Evolutionary conservation across 495 filamentous ascomycete genomes (phyloP).

Genomic region (Bryoglossum gracile): DNA sequence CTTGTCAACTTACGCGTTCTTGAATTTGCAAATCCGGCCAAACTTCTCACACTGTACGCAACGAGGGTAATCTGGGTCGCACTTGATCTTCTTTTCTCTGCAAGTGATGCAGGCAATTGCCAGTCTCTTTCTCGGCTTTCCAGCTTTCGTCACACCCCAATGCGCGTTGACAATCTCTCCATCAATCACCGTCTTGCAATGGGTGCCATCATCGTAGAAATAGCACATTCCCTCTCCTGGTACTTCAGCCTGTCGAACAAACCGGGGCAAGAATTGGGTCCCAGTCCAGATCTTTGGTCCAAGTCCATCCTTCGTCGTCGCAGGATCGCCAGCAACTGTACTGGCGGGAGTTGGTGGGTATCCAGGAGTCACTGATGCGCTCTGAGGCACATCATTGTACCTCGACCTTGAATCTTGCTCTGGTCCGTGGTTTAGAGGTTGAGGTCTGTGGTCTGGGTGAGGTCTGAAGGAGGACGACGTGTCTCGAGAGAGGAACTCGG

Average conservation of each 20-base stretch:
- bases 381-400: slow-evolving; percentile 13
- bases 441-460: slow-evolving; percentile 11
- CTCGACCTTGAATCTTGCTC: slow-evolving; percentile 15
- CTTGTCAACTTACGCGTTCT: slow-evolving; percentile 65
- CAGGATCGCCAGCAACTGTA: slow-evolving; percentile 33
- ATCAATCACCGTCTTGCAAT: slow-evolving; percentile 77
- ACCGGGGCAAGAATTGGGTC: slow-evolving; percentile 52
- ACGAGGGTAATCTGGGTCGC: slow-evolving; percentile 76
- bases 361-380: slow-evolving; percentile 20
- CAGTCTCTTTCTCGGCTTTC: slow-evolving; percentile 81
- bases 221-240: slow-evolving; percentile 78
- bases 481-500: slow-evolving; percentile 21
- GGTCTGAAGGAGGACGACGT: slow-evolving; percentile 25
- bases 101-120: slow-evolving; percentile 87
- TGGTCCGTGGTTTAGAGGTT: slow-evolving; percentile 4
- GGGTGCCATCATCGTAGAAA: slow-evolving; percentile 79
- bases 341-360: slow-evolving; percentile 35
- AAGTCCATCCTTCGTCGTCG: slow-evolving; percentile 43
- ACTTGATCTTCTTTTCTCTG: slow-evolving; percentile 95
- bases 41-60: slow-evolving; percentile 91
- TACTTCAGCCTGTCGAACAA: slow-evolving; percentile 51
- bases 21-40: slow-evolving; percentile 74
- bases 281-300: slow-evolving; percentile 57
- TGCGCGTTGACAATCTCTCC: slow-evolving; percentile 82
- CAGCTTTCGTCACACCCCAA: slow-evolving; percentile 90